These are phyloP conservation scores for Telfairia occidentalis DNA, from an alignment of 331 rosid genomes.

Conservation along the genomic window DNA sequence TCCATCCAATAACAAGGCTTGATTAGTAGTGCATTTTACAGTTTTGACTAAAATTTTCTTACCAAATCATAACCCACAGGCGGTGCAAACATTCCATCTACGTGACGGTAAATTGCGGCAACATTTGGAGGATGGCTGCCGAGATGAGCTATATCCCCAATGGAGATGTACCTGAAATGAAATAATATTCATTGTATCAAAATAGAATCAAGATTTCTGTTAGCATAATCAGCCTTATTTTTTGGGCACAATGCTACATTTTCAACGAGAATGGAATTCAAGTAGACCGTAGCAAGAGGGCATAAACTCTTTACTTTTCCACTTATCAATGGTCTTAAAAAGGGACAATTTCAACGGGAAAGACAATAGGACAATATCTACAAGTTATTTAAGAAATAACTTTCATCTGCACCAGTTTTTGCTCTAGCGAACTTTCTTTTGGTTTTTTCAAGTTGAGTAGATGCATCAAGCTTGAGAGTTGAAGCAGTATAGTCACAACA, in stretches of 20 bases:
- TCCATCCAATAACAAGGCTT: not conserved
- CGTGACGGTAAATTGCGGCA: slow-evolving; percentile 75
- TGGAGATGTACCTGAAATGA: slow-evolving; percentile 42
- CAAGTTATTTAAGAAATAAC: not conserved
- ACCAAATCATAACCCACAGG: slow-evolving; percentile 94
- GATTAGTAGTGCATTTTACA: not conserved
- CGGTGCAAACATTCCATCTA: slow-evolving; percentile 51
- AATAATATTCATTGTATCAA: not conserved
- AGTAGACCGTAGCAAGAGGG: not conserved
- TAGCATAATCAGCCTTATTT: not conserved
- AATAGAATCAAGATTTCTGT: not conserved
- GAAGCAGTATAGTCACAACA: not conserved
- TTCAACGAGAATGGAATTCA: too few species aligned
- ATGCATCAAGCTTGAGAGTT: not conserved
- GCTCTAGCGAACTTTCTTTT: not conserved
- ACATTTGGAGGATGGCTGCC: slow-evolving; percentile 90
- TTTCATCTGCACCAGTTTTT: not conserved
- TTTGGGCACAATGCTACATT: too few species aligned
- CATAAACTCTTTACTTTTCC: not conserved
- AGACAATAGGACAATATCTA: not conserved
- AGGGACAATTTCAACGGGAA: not conserved
- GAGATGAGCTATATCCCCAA: slow-evolving; percentile 85
- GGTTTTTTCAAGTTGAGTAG: not conserved
- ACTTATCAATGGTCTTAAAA: not conserved
- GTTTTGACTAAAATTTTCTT: slow-evolving; percentile 22